Evolutionary conservation across 1,284 basidiomycete genomes (phyloP).

Genomic region (Pholiota adiposa): DNA sequence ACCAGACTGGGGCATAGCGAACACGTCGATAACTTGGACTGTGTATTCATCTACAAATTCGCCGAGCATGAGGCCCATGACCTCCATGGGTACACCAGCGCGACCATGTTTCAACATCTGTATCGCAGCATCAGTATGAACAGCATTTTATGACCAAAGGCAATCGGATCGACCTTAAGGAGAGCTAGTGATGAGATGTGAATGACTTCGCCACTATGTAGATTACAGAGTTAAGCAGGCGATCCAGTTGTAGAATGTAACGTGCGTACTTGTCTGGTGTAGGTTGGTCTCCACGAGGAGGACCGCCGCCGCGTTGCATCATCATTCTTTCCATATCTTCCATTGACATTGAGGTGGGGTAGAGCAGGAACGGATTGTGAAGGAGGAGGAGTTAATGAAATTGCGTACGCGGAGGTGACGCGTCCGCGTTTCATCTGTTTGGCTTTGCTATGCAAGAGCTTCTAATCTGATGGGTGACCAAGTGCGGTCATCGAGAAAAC

Average conservation of each 20-base stretch:
- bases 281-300: constrained; percentile 48
- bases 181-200: constrained; percentile 95
- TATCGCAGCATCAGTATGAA: not conserved
- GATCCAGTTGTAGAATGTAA: not conserved
- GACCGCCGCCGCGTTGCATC: constrained; percentile 47
- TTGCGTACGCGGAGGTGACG: constrained; percentile 44
- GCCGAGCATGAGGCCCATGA: constrained; percentile 99
- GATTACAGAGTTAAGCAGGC: constrained; percentile 9
- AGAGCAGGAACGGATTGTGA: constrained; percentile 13
- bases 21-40: constrained; percentile 97
- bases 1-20: constrained; percentile 99
- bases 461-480: constrained; percentile 20
- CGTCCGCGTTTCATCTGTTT: constrained; percentile 42
- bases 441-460: constrained; percentile 38
- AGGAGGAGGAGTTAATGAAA: constrained; percentile 6
- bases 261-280: constrained; percentile 74
- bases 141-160: not conserved
- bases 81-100: constrained; percentile 99
- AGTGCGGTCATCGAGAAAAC: not conserved
- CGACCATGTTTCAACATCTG: constrained; percentile 99
- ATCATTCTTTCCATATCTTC: constrained; percentile 62
- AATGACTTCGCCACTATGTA: constrained; percentile 87
- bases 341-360: constrained; percentile 45
- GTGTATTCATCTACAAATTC: constrained; percentile 99
- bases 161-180: constrained; percentile 69